These are phyloP conservation scores for Acer yangbiense DNA, from an alignment of 345 rosid species.

Conservation along the genomic window DNA sequence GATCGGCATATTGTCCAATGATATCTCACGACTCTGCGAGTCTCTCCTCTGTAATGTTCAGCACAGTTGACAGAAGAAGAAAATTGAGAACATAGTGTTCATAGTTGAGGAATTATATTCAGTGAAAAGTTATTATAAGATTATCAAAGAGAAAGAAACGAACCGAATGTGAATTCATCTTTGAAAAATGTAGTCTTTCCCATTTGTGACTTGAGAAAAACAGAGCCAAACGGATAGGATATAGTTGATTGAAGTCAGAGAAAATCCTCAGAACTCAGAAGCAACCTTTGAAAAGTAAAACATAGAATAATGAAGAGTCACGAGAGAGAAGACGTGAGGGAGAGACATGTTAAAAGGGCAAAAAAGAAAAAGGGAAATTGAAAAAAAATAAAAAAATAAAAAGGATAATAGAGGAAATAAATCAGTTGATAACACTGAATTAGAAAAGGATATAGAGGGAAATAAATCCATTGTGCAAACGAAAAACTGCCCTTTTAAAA, in stretches of 20 bases:
- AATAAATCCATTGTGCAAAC: too few species aligned
- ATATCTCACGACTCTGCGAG: slow-evolving; percentile 57
- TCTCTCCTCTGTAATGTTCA: slow-evolving; percentile 51
- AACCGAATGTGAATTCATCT: slow-evolving; percentile 63
- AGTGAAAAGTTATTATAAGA: not conserved
- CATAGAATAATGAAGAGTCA: not conserved
- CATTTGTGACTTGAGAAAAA: slow-evolving; percentile 31
- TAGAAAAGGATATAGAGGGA: too few species aligned
- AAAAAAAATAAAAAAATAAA: too few species aligned
- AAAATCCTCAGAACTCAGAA: not conserved
- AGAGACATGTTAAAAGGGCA: too few species aligned
- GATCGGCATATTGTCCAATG: slow-evolving; percentile 54
- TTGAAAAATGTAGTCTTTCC: slow-evolving; percentile 48
- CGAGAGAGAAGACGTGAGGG: too few species aligned
- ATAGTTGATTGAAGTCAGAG: not conserved
- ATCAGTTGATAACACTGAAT: too few species aligned
- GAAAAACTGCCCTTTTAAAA: too few species aligned
- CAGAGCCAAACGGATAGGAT: not conserved
- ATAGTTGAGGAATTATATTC: not conserved
- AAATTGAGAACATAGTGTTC: not conserved
- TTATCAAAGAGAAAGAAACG: slow-evolving; percentile 1
- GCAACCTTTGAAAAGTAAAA: not conserved
- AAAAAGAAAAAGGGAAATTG: too few species aligned
- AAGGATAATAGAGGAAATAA: too few species aligned
- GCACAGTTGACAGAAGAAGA: not conserved